Percentiles rank a stretch among this genome's conserved stretches.
Conservation (phyloP, 208 protist genomes). For the Herpetomonas samuelpessoai region DNA sequence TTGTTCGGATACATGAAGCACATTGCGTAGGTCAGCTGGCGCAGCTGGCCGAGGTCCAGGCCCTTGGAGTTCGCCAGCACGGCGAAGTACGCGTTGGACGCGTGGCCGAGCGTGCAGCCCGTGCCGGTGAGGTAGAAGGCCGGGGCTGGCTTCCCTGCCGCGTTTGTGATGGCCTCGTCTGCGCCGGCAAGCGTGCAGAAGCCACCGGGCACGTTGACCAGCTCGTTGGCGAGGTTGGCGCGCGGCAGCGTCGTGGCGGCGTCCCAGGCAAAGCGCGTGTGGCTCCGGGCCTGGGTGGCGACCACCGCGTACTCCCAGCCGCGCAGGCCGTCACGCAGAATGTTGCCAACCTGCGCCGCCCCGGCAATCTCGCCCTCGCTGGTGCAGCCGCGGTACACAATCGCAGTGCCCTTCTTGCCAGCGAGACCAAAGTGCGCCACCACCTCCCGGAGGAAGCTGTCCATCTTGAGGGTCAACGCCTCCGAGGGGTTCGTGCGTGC, state of each 20-base stretch:
- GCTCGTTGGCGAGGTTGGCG: conserved; percentile 1
- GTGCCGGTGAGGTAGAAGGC: conserved; percentile 45
- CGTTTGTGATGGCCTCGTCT: conserved; percentile 20
- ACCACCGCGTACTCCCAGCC: conserved; percentile 36
- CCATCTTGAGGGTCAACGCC: conserved; percentile 37
- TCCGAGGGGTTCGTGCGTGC: conserved; percentile 23
- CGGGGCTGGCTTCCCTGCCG: conserved; percentile 15
- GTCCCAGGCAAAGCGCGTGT: conserved; percentile 42
- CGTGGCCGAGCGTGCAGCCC: conserved; percentile 55
- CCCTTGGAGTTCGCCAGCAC: conserved; percentile 18
- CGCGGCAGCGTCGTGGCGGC: conserved; percentile 2
- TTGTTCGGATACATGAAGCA: conserved; percentile 73
- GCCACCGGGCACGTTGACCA: conserved; percentile 53
- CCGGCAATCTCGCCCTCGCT: conserved; percentile 44
- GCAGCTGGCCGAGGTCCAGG: conserved; percentile 26
- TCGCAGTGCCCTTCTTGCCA: conserved; percentile 16
- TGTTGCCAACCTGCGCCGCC: conserved; percentile 17
- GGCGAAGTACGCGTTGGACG: conserved; percentile 38
- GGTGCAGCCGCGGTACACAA: conserved; percentile 47
- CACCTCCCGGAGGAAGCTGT: conserved; percentile 35
- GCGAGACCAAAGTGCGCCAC: conserved; percentile 25
- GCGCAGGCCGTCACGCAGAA: conserved; percentile 24
- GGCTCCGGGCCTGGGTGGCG: conserved; percentile 41
- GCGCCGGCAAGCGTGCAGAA: conserved; percentile 30
- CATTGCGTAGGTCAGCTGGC: conserved; percentile 40